Conservation (phyloP, 169 alveolate genomes). For the Theileria annulata region DNA sequence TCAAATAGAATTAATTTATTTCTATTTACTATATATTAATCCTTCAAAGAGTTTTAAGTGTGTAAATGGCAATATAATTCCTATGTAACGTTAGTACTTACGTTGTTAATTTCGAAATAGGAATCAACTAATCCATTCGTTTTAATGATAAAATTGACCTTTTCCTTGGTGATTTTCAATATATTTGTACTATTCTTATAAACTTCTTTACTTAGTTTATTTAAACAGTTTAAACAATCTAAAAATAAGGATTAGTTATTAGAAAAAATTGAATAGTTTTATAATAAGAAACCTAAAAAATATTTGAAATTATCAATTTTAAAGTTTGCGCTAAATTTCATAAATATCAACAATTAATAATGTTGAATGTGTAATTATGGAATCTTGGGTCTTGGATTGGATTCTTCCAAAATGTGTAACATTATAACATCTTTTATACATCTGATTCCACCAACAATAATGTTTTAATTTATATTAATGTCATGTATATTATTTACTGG, state of each 20-base stretch:
- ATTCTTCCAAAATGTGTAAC: neutral
- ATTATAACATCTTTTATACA: neutral
- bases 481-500: neutral
- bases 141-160: constrained; percentile 13
- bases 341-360: constrained; percentile 7
- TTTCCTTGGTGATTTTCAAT: constrained; percentile 20
- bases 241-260: neutral
- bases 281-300: constrained; percentile 37
- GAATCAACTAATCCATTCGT: constrained; percentile 29
- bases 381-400: constrained; percentile 9
- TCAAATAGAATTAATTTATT: constrained; percentile 1
- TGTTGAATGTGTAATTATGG: neutral
- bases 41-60: neutral
- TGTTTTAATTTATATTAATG: neutral
- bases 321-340: constrained; percentile 61
- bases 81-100: neutral
- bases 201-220: constrained; percentile 22
- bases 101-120: constrained; percentile 22
- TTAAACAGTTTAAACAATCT: constrained; percentile 31
- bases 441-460: neutral
- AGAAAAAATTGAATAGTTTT: neutral
- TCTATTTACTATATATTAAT: neutral
- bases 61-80: neutral
- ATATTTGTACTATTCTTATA: neutral
- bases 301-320: constrained; percentile 46